Evolutionary conservation across 108 stramenopile species (phyloP), one percentile per base, ranked within the genome.

Genomic region (Nitzschia palea): DNA sequence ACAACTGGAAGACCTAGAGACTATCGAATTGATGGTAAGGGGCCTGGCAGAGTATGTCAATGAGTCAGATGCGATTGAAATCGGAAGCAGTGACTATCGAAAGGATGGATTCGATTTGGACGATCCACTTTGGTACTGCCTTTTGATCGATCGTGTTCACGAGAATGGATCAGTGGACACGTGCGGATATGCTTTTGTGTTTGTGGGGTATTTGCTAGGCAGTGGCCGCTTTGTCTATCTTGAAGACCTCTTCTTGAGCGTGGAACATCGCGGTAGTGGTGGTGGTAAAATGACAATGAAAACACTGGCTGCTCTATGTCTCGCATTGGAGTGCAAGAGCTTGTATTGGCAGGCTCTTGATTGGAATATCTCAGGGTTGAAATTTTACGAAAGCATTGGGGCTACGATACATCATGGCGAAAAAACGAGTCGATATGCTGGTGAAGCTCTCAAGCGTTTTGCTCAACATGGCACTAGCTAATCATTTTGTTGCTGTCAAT

Each of bases 221-320:
- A 10, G 56, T 32, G 80, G 84, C 10, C 57, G 68, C 3, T 83
- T 80, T 44, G 15, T 89, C 20, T 89, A 83, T 37, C 62, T 89
- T 55, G 87, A 89, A 75, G 87, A 89, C 44, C 52, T 89, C 27
- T 88, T 67, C 55, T 53, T 85, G 20, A 80, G 83, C 22, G 82
- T 80, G 64, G 22, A 27, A 18, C 60, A 45, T 27, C 73, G 87
- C 15, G 69, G 74, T 14, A 54, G 44, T 20, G 84, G 87, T 12
- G 58, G 55, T 18, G 87, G 87, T 15, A 81, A 59, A 28, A 3
- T 61, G 3, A 22, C 79, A 12, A 76, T 89, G 82, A 57, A 65
- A 26, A 54, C 77, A 14, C 55, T 89, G 20, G 84, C 82, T 22
- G 34, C 6, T 3, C 63, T 80, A 36, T 68, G 78, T 0, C 28